These are phyloP conservation scores for Anisodus acutangulus DNA, from an alignment of 257 asterid species.

Conservation along the genomic window DNA sequence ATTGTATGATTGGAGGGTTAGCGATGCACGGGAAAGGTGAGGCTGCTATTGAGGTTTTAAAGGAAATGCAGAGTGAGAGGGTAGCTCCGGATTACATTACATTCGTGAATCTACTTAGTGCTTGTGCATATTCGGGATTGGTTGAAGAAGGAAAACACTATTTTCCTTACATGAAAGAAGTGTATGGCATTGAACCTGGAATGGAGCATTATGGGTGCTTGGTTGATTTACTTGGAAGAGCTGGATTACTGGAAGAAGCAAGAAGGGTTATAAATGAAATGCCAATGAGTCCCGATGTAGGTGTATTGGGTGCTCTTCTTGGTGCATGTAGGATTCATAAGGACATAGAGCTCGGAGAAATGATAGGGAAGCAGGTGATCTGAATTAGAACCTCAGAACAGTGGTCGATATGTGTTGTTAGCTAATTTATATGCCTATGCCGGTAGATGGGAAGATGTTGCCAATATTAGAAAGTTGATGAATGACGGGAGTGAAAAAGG, in stretches of 20 bases:
- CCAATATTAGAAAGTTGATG: slow-evolving; percentile 73
- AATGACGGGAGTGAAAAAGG: slow-evolving; percentile 75
- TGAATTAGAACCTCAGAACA: slow-evolving; percentile 72
- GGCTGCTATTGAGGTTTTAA: slow-evolving; percentile 69
- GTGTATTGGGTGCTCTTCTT: slow-evolving; percentile 83
- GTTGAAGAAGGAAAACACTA: slow-evolving; percentile 66
- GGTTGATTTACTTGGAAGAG: slow-evolving; percentile 87
- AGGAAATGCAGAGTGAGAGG: slow-evolving; percentile 64
- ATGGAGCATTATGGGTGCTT: slow-evolving; percentile 87
- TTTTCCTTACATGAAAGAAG: slow-evolving; percentile 63
- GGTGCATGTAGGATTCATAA: slow-evolving; percentile 86
- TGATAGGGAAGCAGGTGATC: slow-evolving; percentile 65
- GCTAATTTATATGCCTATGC: slow-evolving; percentile 78
- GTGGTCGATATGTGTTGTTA: slow-evolving; percentile 78
- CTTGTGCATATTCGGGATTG: slow-evolving; percentile 83
- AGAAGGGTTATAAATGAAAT: slow-evolving; percentile 52
- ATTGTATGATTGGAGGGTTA: slow-evolving; percentile 88
- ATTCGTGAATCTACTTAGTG: slow-evolving; percentile 75
- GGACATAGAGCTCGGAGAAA: slow-evolving; percentile 66
- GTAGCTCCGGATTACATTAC: slow-evolving; percentile 66
- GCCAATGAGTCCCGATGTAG: slow-evolving; percentile 76
- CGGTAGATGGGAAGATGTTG: slow-evolving; percentile 79
- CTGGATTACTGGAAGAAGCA: slow-evolving; percentile 77
- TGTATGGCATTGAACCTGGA: slow-evolving; percentile 60
- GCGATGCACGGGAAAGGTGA: slow-evolving; percentile 81